A percentile compares a stretch with the other conserved stretches of the same genome.
These are phyloP conservation scores for Candida andamanensis DNA, from an alignment of 805 yeast species.

Conservation along the genomic window DNA sequence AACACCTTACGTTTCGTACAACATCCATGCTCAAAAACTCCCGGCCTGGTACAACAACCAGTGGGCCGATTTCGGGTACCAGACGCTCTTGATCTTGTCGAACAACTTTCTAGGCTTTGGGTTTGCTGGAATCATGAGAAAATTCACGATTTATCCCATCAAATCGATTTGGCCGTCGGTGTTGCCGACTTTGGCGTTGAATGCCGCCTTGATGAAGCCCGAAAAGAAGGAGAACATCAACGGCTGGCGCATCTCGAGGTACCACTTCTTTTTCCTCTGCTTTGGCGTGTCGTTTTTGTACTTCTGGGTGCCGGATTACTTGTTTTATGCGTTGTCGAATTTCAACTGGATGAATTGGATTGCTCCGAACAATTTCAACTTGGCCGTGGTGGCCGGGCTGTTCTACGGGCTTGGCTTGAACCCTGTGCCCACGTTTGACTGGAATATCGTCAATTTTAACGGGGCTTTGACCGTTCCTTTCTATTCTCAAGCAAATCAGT, in stretches of 20 bases:
- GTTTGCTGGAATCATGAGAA: slow-evolving; percentile 26
- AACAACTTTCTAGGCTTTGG: slow-evolving; percentile 27
- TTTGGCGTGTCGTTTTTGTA: slow-evolving; percentile 33
- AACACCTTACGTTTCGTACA: slow-evolving; percentile 25
- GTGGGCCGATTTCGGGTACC: slow-evolving; percentile 28
- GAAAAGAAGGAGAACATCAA: slow-evolving; percentile 23
- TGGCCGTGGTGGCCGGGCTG: slow-evolving; percentile 49
- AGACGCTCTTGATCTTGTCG: slow-evolving; percentile 19
- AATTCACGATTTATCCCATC: slow-evolving; percentile 24
- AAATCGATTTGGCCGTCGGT: slow-evolving; percentile 24
- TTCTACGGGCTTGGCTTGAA: slow-evolving; percentile 46
- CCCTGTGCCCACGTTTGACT: slow-evolving; percentile 52
- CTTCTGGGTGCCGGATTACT: slow-evolving; percentile 44
- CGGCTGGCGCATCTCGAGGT: slow-evolving; percentile 28
- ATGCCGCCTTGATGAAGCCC: slow-evolving; percentile 24
- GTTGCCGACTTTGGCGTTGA: slow-evolving; percentile 26
- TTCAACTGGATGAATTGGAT: slow-evolving; percentile 62
- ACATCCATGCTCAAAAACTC: slow-evolving; percentile 23
- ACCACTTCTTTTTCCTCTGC: slow-evolving; percentile 17
- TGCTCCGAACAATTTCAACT: slow-evolving; percentile 43
- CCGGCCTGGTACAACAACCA: slow-evolving; percentile 16
- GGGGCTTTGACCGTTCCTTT: slow-evolving; percentile 41
- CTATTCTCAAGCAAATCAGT: slow-evolving; percentile 18
- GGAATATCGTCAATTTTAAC: slow-evolving; percentile 37
- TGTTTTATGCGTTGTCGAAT: slow-evolving; percentile 37